Evolutionary conservation across 371 early-diverging fungal species (phyloP).

Genomic region (Encephalitozoon intestinalis): DNA sequence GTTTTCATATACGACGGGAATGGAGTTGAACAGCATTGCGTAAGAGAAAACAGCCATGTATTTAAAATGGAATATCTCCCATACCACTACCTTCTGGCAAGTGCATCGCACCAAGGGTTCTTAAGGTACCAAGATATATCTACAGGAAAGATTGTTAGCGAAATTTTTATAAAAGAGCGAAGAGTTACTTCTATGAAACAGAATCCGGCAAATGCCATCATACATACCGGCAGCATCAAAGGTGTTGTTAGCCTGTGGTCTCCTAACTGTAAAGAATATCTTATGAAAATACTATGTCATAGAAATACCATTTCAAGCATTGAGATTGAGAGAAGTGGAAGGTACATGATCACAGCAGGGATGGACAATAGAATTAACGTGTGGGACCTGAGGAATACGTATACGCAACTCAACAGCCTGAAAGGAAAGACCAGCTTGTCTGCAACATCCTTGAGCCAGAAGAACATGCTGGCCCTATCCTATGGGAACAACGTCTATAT

Average conservation of each 20-base stretch:
- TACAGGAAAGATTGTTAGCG: slow-evolving; percentile 76
- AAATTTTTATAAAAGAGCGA: slow-evolving; percentile 57
- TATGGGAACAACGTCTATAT: slow-evolving; percentile 69
- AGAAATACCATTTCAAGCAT: slow-evolving; percentile 72
- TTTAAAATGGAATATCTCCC: slow-evolving; percentile 79
- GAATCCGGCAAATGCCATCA: slow-evolving; percentile 80
- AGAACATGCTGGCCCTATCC: slow-evolving; percentile 72
- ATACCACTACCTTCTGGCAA: slow-evolving; percentile 81
- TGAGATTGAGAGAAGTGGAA: slow-evolving; percentile 74
- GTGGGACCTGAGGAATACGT: slow-evolving; percentile 79
- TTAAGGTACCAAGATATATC: slow-evolving; percentile 90
- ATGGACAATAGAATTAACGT: slow-evolving; percentile 77
- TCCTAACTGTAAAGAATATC: slow-evolving; percentile 70
- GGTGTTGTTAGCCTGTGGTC: slow-evolving; percentile 89
- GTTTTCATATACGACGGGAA: slow-evolving; percentile 85
- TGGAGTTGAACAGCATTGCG: slow-evolving; percentile 82
- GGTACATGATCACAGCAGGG: slow-evolving; percentile 81
- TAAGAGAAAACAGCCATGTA: slow-evolving; percentile 72
- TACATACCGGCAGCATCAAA: slow-evolving; percentile 77
- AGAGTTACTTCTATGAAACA: slow-evolving; percentile 62
- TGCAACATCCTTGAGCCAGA: slow-evolving; percentile 71
- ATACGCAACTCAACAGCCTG: slow-evolving; percentile 69
- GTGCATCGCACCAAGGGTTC: slow-evolving; percentile 63
- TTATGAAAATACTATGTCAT: slow-evolving; percentile 87
- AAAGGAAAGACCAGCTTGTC: slow-evolving; percentile 66